Base-by-base conservation (phyloP, 2,329 filamentous ascomycete genomes). In the Pseudogymnoascus sp. region DNA sequence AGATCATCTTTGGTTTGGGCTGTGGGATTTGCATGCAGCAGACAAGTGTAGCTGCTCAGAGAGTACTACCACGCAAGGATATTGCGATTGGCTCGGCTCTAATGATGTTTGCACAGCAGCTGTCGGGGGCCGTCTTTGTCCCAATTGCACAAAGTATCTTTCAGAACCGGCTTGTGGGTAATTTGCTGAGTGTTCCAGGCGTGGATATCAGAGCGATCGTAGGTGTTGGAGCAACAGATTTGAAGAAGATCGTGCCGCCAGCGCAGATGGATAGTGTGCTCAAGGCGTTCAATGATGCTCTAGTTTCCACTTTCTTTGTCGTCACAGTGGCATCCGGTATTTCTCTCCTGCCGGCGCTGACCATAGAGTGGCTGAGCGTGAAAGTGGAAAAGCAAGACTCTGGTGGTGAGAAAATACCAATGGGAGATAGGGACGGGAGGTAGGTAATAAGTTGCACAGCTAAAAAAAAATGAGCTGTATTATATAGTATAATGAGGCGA, bases 81-180 rank as follows among this genome's bases (percentile, higher is more conserved):
- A 76, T 83, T 15, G 79, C 82, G 1, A 76, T 82, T 1, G 82
- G 75, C 26, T 82, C 79, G 6, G 80, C 81, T 9, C 79, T 76
- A 60, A 77, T 83, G 1, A 78, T 80, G 50, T 88, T 90, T 74
- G 85, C 84, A 76, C 85, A 89, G 70, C 80, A 80, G 1, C 78
- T 90, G 4, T 87, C 87, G 44, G 87, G 87, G 4, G 84, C 87
- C 2, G 74, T 90, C 31, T 83, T 84, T 67, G 82, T 90, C 61
- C 82, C 83, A 5, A 83, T 88, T 11, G 83, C 83, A 0, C 85
- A 90, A 71, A 84, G 86, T 19, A 80, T 89, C 53, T 89, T 90
- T 69, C 72, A 66, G n/a, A 73, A 73, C 50, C 68, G 70, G 3
- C 64, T 73, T 7, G 66, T 63, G 5, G 64, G 62, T n/a, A 38